phyloP scores from a whole-genome alignment of 2,329 filamentous ascomycete genomes.

The Reticulascus tulasneorum region DNA sequence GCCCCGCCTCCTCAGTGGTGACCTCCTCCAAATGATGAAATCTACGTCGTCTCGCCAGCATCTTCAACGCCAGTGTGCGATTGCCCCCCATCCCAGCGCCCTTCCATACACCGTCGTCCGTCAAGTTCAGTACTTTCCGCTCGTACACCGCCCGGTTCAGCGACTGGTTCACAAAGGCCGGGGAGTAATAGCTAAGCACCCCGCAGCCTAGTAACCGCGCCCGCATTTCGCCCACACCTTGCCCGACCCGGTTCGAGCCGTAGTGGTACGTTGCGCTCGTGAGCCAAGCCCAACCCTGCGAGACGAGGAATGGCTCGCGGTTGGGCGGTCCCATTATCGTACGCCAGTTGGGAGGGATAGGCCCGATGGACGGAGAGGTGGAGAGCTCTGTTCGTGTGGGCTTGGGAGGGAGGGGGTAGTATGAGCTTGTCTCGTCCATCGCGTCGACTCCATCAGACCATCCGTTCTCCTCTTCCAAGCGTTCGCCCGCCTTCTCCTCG shows the following conservation, averaged over 20 bases:
- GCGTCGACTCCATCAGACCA: constrained; percentile 4
- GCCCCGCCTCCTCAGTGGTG: constrained; percentile 24
- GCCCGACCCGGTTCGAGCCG: constrained; percentile 30
- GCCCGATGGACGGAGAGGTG: constrained; percentile 27
- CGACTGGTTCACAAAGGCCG: constrained; percentile 25
- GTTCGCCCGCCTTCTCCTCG: constrained; percentile 7
- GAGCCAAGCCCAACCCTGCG: constrained; percentile 41
- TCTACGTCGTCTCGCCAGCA: constrained; percentile 32
- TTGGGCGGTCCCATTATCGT: constrained; percentile 7
- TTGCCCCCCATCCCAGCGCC: constrained; percentile 18
- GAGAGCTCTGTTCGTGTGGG: constrained; percentile 31
- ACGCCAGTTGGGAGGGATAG: constrained; percentile 33
- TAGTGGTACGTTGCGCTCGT: constrained; percentile 38
- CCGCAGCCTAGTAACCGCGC: constrained; percentile 36
- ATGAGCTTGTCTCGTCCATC: constrained; percentile 18
- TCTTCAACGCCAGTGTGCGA: constrained; percentile 23
- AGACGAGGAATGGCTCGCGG: constrained; percentile 35
- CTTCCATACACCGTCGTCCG: constrained; percentile 33
- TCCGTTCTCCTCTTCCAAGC: constrained; percentile 2
- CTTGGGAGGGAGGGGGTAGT: constrained; percentile 30
- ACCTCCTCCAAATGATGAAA: constrained; percentile 30
- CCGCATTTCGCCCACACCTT: constrained; percentile 37
- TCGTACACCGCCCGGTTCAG: constrained; percentile 28
- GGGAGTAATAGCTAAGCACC: constrained; percentile 42
- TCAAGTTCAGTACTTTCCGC: constrained; percentile 34